Percentiles rank a stretch among this genome's conserved stretches.
phyloP scores from a whole-genome alignment of 108 stramenopile species.

The Epipyxis sp. region DNA sequence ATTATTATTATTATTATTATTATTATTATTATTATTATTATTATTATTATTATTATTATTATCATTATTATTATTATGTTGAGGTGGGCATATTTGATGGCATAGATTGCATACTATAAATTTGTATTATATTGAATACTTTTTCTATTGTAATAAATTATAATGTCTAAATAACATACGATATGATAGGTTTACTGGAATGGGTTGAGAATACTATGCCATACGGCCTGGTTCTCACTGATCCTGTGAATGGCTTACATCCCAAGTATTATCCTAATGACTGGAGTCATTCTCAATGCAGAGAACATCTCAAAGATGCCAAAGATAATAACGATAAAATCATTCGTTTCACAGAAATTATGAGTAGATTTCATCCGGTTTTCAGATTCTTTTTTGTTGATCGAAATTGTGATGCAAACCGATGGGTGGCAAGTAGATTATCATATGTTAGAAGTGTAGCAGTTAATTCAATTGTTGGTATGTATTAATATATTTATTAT shows the following conservation, averaged over 20 bases:
- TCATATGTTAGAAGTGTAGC: slow-evolving; percentile 86
- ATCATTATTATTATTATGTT: too few species aligned
- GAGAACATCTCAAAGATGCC: slow-evolving; percentile 50
- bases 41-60: too few species aligned
- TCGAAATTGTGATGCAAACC: slow-evolving; percentile 70
- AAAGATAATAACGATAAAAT: slow-evolving; percentile 36
- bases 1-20: too few species aligned
- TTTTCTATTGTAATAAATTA: too few species aligned
- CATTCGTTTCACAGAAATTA: slow-evolving; percentile 63
- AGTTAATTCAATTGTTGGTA: slow-evolving; percentile 87
- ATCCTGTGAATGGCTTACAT: slow-evolving; percentile 35
- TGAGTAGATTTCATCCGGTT: slow-evolving; percentile 71
- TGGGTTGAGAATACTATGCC: too few species aligned
- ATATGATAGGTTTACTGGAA: too few species aligned
- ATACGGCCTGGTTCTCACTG: background rate
- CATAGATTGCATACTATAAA: too few species aligned
- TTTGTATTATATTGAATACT: too few species aligned
- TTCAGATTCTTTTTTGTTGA: slow-evolving; percentile 96
- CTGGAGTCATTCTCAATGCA: slow-evolving; percentile 65
- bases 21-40: too few species aligned
- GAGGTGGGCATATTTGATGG: too few species aligned
- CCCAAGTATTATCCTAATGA: slow-evolving; percentile 73
- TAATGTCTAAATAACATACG: too few species aligned
- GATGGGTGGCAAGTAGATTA: slow-evolving; percentile 78
- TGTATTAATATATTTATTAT: too few species aligned